Base-by-base conservation (phyloP, 352 stramenopile species). In the Globisporangium abappressorium region DNA sequence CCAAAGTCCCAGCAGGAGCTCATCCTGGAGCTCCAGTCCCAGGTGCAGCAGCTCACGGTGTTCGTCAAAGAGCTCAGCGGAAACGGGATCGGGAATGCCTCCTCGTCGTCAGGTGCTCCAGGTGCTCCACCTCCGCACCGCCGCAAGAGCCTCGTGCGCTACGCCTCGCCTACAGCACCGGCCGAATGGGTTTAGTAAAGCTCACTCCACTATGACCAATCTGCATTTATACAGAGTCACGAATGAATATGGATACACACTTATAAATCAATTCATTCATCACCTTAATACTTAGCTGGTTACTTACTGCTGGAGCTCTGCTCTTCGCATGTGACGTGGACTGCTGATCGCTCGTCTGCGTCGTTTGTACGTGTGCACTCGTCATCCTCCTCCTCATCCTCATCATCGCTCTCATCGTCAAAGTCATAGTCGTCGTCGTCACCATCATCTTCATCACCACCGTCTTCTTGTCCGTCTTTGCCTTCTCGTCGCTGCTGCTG, bases 31-130 rank as follows among this genome's bases (percentile, higher is more conserved):
- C 66, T 71, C 30, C 66, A 66, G 34, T 43, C 22, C 15, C 66
- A 71, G 47, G 24, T 71, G 47, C 66, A 66, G 66, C 58, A 66
- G 49, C 60, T 71, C 57, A 63, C 58, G 20, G n/a, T 26, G 15
- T 51, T 33, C 26, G 26, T 71, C 24, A 65, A 66, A 6, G 66
- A 71, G 33, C 66, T 71, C 4, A 26, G 34, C 3, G 24, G 30
- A 5, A 24, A 5, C 7, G 43, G n/a, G 8, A 22, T 18, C 3
- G 61, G 20, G 12, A n/a, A 11, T 12, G 14, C 22, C 12, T 41
- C 62, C 11, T 57, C 54, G 15, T 59, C 20, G 9, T 26, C 58
- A 36, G 22, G 22, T n/a, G 15, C 58, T 55, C 22, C 38, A 36
- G 22, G 22, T 12, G 15, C 58, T 55, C 22, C 38, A 11, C 12